Conservation (phyloP, 768 basidiomycete species). For the Leucosporidium scottii region DNA sequence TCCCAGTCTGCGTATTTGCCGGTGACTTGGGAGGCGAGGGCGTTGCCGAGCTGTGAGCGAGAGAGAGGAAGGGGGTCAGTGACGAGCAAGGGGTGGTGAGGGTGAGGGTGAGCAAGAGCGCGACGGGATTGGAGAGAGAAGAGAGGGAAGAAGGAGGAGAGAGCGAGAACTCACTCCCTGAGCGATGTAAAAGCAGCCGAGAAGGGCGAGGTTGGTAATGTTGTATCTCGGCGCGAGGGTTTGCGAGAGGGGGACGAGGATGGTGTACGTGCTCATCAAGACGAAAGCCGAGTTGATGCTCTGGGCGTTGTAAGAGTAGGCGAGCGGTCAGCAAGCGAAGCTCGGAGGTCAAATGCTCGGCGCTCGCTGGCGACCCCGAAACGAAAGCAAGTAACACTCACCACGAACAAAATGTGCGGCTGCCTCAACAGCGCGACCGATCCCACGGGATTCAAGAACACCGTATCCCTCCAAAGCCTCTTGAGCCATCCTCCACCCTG, state of each 20-base stretch:
- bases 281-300: constrained; percentile 6
- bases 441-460: constrained; percentile 16
- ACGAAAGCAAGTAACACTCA: no score
- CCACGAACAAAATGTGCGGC: constrained; percentile 18
- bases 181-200: constrained; percentile 42
- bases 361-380: no score
- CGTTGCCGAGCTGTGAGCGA: constrained; percentile 36
- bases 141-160: not conserved
- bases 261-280: constrained; percentile 11
- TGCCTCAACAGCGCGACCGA: constrained; percentile 7
- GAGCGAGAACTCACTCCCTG: constrained; percentile 28
- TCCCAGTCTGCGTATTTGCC: constrained; percentile 40
- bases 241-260: constrained; percentile 26
- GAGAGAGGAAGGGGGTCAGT: not conserved
- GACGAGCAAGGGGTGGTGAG: no score
- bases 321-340: not conserved
- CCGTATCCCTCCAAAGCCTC: not conserved
- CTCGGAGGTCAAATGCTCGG: no score
- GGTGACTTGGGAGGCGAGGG: constrained; percentile 39
- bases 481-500: not conserved
- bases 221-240: constrained; percentile 37
- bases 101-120: not conserved
- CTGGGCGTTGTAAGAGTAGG: not conserved
- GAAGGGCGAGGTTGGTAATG: constrained; percentile 42
- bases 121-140: no score